Percentiles rank a stretch among this genome's conserved stretches.
Conservation (phyloP, 352 stramenopile genomes). For the Globisporangium perplexum region DNA sequence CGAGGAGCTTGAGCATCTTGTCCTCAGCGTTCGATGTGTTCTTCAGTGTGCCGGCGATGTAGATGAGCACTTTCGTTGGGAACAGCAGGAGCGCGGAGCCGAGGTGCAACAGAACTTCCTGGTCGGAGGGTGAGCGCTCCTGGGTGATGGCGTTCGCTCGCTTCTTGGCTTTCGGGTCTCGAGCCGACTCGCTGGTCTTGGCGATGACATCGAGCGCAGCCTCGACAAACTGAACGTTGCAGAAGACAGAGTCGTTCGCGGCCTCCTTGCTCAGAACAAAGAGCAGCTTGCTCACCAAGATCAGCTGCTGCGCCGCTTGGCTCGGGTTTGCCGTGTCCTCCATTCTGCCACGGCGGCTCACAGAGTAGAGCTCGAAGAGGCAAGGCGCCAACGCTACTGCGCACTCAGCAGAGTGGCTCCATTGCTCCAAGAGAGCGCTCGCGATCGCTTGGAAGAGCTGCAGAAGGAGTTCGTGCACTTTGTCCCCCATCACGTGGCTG, state of each 20-base stretch:
- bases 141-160: neutral
- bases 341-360: neutral
- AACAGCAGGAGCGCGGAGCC: constrained; percentile 1
- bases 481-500: neutral
- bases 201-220: constrained; percentile 39
- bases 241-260: constrained; percentile 56
- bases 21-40: constrained; percentile 61
- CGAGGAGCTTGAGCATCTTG: constrained; percentile 54
- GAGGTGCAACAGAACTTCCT: neutral
- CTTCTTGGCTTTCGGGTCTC: neutral
- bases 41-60: constrained; percentile 62
- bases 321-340: neutral
- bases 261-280: constrained; percentile 77
- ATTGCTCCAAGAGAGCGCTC: constrained; percentile 22
- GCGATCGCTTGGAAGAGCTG: constrained; percentile 23
- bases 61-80: constrained; percentile 54
- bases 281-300: constrained; percentile 45
- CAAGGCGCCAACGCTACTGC: constrained; percentile 36
- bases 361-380: constrained; percentile 32
- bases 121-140: neutral
- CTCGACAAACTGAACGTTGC: constrained; percentile 59
- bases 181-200: constrained; percentile 6
- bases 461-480: constrained; percentile 14
- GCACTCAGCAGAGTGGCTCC: constrained; percentile 21
- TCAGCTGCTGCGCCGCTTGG: constrained; percentile 12